phyloP scores from a whole-genome alignment of 768 basidiomycete species.

The Pleurotus citrinopileatus region DNA sequence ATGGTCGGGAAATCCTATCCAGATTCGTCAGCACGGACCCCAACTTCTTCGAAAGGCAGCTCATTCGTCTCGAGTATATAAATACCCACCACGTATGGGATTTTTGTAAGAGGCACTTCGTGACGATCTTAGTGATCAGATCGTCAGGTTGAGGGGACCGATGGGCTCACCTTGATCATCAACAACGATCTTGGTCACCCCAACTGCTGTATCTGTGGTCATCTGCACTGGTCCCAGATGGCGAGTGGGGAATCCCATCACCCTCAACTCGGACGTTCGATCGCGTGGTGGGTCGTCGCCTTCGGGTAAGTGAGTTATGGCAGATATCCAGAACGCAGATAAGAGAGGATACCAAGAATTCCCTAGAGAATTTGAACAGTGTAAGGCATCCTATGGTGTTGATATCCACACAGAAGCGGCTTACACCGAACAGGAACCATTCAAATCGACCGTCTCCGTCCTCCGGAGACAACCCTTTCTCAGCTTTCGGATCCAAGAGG shows the following conservation, averaged over 20 bases:
- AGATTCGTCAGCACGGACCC: background rate
- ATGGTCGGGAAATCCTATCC: conserved; percentile 87
- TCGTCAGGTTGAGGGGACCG: background rate
- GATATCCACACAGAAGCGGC: conserved; percentile 22
- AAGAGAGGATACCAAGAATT: conserved; percentile 27
- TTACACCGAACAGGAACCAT: conserved; percentile 89
- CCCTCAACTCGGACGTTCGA: conserved; percentile 84
- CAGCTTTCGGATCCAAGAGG: conserved; percentile 90
- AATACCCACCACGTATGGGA: conserved; percentile 65
- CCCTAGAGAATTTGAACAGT: conserved; percentile 20
- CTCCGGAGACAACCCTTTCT: conserved; percentile 61
- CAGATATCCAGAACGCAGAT: background rate
- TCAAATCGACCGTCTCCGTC: conserved; percentile 77
- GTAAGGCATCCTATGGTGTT: background rate
- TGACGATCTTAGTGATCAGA: background rate
- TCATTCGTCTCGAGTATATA: background rate
- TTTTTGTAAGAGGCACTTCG: conserved; percentile 61
- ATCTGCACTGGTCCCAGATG: conserved; percentile 90
- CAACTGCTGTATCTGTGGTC: conserved; percentile 97
- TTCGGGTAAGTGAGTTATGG: conserved; percentile 16
- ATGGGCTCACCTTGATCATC: conserved; percentile 56
- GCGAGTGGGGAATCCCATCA: conserved; percentile 81
- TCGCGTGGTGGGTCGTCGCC: conserved; percentile 97
- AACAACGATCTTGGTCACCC: conserved; percentile 83
- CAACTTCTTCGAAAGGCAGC: background rate